phyloP scores from a whole-genome alignment of 2,329 filamentous ascomycete species.

The Claviceps spartinae region DNA sequence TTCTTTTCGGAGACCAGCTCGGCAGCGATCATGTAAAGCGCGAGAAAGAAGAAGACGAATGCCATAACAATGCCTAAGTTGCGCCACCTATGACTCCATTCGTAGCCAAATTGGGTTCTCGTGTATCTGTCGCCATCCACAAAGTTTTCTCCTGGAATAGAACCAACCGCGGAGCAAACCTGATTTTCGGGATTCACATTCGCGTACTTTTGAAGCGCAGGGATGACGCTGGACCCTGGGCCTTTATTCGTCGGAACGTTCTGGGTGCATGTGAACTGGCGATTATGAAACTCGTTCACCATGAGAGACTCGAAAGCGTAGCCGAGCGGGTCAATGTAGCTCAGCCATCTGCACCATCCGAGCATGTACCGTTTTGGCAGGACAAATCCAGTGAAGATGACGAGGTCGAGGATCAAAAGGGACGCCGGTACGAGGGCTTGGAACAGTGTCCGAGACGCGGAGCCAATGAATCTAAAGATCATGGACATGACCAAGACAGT shows the following conservation, averaged over 20 bases:
- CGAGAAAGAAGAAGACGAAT: conserved; percentile 49
- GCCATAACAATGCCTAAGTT: conserved; percentile 57
- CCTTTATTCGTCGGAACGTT: conserved; percentile 27
- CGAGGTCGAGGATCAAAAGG: conserved; percentile 48
- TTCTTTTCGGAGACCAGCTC: conserved; percentile 54
- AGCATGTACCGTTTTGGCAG: conserved; percentile 57
- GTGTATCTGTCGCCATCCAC: conserved; percentile 49
- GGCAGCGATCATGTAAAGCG: conserved; percentile 48
- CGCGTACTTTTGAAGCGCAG: conserved; percentile 10
- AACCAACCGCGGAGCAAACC: conserved; percentile 47
- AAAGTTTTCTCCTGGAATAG: conserved; percentile 33
- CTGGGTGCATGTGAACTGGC: conserved; percentile 40
- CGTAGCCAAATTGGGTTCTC: conserved; percentile 40
- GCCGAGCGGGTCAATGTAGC: conserved; percentile 64
- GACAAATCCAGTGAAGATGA: conserved; percentile 60
- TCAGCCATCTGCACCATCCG: conserved; percentile 71
- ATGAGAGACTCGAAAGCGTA: conserved; percentile 73
- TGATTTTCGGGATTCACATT: conserved; percentile 24
- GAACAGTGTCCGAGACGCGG: conserved; percentile 55
- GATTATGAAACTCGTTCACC: conserved; percentile 66
- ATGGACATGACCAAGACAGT: conserved; percentile 71
- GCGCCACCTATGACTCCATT: conserved; percentile 48
- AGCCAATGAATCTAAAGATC: conserved; percentile 73
- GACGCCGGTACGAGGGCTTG: conserved; percentile 49
- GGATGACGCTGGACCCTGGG: conserved; percentile 1